Evolutionary conservation across 768 basidiomycete genomes (phyloP), one percentile per base, ranked within the genome.

Genomic region (Xanthoconium purpureum): DNA sequence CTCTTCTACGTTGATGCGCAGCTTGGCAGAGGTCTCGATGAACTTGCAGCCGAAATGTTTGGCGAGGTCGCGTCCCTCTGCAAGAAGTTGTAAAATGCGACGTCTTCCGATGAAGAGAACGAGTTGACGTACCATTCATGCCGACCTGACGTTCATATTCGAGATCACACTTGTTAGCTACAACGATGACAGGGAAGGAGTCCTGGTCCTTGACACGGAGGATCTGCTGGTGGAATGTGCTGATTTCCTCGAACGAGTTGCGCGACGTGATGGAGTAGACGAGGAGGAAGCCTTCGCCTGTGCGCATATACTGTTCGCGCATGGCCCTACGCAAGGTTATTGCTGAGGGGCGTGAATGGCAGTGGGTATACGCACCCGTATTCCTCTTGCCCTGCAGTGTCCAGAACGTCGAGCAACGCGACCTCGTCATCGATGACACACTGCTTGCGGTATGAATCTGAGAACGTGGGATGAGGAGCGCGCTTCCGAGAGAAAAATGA

Each of bases 241-340:
- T 89, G 67, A 98, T 95, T 81, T 98, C 93, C 74, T 98, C 94
- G 68, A 98, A 98, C 45, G 95, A 96, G 72, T 92, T 89, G 62
- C 95, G 87, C 32, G 94, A 94, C n/a, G 96, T 97, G 75, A 97
- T 98, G 50, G 93, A 94, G 74, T 98, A 98, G 55, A 98, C 94
- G 60, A 98, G 85, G 42, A 98, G 83, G 80, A 98, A 98, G 12
- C 95, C 96, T 74, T 98, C 95, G 58, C 96, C 96, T 29, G 94
- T 94, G 50, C 94, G 86, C 94, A 98, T 98, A 77, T 98, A 98
- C 68, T 98, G 96, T 69, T 98, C 96, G 46, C 96, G 88, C 96
- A 98, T 98, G 24, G 96, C 96, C 55, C 93, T 95, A 24, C 24
- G 24, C 24, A 24, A 24, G 24, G 24, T 24, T 24, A 24, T 24